These are phyloP conservation scores for Fusarium austroafricanum DNA, from an alignment of 2,329 filamentous ascomycete species.

Conservation along the genomic window DNA sequence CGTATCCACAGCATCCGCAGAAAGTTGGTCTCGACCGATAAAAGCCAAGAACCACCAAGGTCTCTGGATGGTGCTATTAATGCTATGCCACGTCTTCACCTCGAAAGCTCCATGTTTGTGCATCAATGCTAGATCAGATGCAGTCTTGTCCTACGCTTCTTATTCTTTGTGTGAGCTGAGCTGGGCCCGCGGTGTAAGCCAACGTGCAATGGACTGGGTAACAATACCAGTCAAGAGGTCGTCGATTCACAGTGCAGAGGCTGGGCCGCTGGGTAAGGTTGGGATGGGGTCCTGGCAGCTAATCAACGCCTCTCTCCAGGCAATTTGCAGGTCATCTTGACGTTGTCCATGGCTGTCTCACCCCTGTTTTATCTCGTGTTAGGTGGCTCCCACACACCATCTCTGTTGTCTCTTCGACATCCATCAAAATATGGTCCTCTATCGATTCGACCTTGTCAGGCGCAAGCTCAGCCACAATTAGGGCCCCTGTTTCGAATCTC, in stretches of 20 bases:
- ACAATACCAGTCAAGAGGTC: background rate
- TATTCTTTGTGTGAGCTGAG: conserved; percentile 1
- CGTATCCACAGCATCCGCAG: conserved; percentile 8
- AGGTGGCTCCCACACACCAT: conserved; percentile 49
- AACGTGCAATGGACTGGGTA: background rate
- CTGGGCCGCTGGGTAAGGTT: conserved; percentile 12
- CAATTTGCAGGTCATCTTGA: conserved; percentile 36
- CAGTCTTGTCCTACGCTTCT: conserved; percentile 19
- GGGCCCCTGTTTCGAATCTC: conserved; percentile 26
- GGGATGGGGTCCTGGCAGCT: conserved; percentile 4
- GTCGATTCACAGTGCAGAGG: conserved; percentile 3
- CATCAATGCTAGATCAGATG: conserved; percentile 20
- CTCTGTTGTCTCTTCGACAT: conserved; percentile 22
- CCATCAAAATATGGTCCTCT: background rate
- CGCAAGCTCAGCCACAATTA: conserved; percentile 36
- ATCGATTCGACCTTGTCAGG: conserved; percentile 6
- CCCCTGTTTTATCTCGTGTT: conserved; percentile 48
- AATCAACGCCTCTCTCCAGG: conserved; percentile 9
- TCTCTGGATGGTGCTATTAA: conserved; percentile 21
- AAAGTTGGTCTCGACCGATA: conserved; percentile 11
- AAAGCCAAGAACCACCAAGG: conserved; percentile 21
- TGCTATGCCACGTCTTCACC: conserved; percentile 35
- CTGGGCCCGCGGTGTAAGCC: conserved; percentile 13
- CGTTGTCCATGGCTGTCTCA: conserved; percentile 17
- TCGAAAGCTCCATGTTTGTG: conserved; percentile 22